Evolutionary conservation across 2,329 filamentous ascomycete genomes (phyloP).

Genomic region (Myriosclerotinia duriaeana): DNA sequence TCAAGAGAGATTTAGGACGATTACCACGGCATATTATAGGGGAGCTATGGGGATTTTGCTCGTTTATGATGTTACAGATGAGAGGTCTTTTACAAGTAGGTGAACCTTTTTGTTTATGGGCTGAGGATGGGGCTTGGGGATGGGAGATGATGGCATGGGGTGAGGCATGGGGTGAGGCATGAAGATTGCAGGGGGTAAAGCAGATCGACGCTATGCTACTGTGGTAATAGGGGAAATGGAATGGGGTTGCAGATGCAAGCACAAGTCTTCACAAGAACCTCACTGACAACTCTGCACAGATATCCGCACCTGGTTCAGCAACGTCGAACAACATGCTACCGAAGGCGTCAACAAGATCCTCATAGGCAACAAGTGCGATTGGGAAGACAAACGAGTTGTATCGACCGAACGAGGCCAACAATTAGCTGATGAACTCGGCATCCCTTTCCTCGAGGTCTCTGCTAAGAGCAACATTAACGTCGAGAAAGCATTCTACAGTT

Average conservation of each 20-base stretch:
- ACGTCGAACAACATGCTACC: slow-evolving; percentile 98
- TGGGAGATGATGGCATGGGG: neutral
- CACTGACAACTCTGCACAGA: slow-evolving; percentile 54
- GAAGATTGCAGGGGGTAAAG: neutral
- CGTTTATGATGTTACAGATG: slow-evolving; percentile 98
- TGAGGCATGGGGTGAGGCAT: neutral
- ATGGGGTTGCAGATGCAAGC: neutral
- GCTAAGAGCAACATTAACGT: slow-evolving; percentile 99
- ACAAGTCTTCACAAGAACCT: neutral
- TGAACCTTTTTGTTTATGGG: slow-evolving; percentile 13
- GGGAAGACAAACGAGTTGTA: slow-evolving; percentile 97
- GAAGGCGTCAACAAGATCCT: slow-evolving; percentile 99
- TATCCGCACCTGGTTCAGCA: slow-evolving; percentile 99
- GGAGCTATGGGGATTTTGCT: slow-evolving; percentile 97
- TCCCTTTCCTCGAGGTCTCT: slow-evolving; percentile 97
- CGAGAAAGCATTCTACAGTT: slow-evolving; percentile 95
- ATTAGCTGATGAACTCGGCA: slow-evolving; percentile 91
- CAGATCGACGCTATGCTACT: neutral
- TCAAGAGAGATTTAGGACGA: slow-evolving; percentile 97
- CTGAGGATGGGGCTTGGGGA: neutral
- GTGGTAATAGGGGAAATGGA: neutral
- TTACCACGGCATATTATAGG: slow-evolving; percentile 97
- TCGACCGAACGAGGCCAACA: slow-evolving; percentile 90
- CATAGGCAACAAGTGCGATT: slow-evolving; percentile 99
- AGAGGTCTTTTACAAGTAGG: slow-evolving; percentile 98